These are phyloP conservation scores for Botrytis fragariae DNA, from an alignment of 2,329 filamentous ascomycete genomes.

Conservation along the genomic window DNA sequence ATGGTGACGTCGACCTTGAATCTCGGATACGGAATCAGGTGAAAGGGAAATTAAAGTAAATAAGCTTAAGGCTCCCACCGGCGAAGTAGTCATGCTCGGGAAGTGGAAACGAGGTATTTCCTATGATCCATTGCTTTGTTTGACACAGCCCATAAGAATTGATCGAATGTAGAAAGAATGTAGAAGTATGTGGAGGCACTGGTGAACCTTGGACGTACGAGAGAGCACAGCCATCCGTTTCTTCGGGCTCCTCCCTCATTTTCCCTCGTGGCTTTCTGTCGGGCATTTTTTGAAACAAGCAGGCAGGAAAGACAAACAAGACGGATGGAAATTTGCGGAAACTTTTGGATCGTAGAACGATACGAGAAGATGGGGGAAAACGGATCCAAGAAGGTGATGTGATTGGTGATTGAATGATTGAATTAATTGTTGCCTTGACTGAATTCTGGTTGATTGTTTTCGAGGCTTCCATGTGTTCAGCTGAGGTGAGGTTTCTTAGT, in stretches of 20 bases:
- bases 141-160: background rate
- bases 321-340: background rate
- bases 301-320: slow-evolving; percentile 1
- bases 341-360: background rate
- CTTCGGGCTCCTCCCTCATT: background rate
- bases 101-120: background rate
- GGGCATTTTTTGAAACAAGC: slow-evolving; percentile 11
- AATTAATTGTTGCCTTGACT: background rate
- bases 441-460: background rate
- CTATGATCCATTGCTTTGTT: background rate
- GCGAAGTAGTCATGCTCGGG: background rate
- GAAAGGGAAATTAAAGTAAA: background rate
- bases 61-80: slow-evolving; percentile 1
- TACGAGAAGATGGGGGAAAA: background rate
- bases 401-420: background rate
- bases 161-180: slow-evolving; percentile 2
- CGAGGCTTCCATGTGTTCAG: background rate
- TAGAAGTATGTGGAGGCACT: slow-evolving; percentile 8
- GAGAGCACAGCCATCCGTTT: background rate
- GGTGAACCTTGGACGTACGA: background rate
- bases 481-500: background rate
- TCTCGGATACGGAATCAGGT: background rate
- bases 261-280: background rate
- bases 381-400: background rate
- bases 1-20: background rate